Percentiles rank a stretch among this genome's conserved stretches.
Conservation (phyloP, 257 asterid genomes). For the Lycium barbarum region DNA sequence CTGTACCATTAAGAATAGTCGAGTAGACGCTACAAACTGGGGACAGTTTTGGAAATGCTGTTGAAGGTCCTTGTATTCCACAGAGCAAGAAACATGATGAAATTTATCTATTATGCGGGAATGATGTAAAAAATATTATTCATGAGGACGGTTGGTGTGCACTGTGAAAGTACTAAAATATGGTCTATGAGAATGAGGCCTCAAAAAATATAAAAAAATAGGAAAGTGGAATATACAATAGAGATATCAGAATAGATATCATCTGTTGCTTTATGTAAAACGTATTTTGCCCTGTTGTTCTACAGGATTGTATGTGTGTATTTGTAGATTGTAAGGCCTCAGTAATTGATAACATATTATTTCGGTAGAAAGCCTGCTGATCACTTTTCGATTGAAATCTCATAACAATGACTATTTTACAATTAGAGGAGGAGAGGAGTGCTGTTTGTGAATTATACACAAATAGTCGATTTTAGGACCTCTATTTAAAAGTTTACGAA, state of each 20-base stretch:
- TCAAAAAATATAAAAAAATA: not conserved
- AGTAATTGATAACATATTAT: not conserved
- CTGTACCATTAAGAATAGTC: constrained; percentile 63
- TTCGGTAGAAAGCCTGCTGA: not conserved
- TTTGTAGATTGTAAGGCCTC: not conserved
- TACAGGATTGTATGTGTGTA: not conserved
- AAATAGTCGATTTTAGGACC: no score
- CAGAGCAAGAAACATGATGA: not conserved
- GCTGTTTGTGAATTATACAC: not conserved
- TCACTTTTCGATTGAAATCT: not conserved
- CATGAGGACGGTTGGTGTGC: not conserved
- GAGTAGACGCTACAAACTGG: constrained; percentile 43
- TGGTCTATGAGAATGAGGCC: not conserved
- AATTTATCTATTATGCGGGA: not conserved
- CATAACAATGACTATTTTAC: not conserved
- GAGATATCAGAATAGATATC: not conserved
- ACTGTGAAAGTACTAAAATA: not conserved
- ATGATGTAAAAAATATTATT: not conserved
- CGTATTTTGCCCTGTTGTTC: not conserved
- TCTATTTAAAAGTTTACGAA: no score
- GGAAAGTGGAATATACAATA: not conserved
- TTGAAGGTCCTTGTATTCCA: constrained; percentile 3
- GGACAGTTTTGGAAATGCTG: constrained; percentile 13
- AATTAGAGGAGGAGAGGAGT: not conserved
- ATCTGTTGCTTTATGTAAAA: not conserved